Evolutionary conservation across 2,329 filamentous ascomycete species (phyloP), one percentile per base, ranked within the genome.

Genomic region (Microsporum ferrugineum): DNA sequence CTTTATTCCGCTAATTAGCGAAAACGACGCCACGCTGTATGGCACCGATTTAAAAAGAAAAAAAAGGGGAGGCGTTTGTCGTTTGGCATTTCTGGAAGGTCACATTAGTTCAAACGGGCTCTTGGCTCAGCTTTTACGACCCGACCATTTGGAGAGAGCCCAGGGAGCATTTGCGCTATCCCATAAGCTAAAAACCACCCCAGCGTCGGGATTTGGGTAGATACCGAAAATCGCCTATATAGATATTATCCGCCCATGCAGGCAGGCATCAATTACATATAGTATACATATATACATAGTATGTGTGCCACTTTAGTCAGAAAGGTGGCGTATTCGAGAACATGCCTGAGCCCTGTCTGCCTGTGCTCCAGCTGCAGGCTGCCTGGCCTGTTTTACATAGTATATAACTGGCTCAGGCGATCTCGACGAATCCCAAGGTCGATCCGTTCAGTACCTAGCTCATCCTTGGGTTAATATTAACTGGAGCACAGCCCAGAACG

Each of bases 1-100:
- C 29, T 23, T 23, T 8, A 55, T 31, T 55, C 51, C 51, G 31
- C 31, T 23, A 12, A 55, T 55, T 55, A 55, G 51, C 51, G 51
- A 55, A 55, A 55, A 55, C 51, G 51, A 55, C 14, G 12, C 51
- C 33, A 17, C 51, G 31, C 51, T 55, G 51, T 14, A 55, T 36
- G 27, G 10, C 4, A 55, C 51, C 31, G 23, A 23, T 55, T 10
- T 27, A 6, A 23, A 23, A 55, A 23, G 17, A 23, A 36, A 51
- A n/a, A 31, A 51, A 51, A 23, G 45, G 45, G 27, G 45, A 23
- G 51, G n/a, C 33, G 51, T 55, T 36, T 55, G 51, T 55, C 12
- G 27, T 51, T 33, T 55, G 51, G 51, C 51, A 55, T 34, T 55
- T 55, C 51, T 55, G 51, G 51, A 55, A 55, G 51, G 51, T 55